phyloP scores from a whole-genome alignment of 495 filamentous ascomycete species.

The Trichoderma parareesei region DNA sequence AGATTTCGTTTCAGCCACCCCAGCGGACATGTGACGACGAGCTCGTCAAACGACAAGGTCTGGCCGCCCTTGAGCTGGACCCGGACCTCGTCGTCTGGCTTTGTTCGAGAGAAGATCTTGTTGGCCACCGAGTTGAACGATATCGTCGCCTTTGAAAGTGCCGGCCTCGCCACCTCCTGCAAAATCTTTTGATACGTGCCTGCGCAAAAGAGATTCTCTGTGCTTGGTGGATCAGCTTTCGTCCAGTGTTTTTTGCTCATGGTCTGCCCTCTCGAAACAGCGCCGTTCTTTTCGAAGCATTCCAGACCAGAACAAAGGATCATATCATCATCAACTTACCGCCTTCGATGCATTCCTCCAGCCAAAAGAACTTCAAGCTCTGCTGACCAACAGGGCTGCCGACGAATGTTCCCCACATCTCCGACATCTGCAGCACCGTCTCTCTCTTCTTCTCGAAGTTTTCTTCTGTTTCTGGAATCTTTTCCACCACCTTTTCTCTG shows the following conservation, averaged over 20 bases:
- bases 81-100: constrained; percentile 32
- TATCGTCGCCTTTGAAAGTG: constrained; percentile 54
- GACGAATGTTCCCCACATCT: constrained; percentile 83
- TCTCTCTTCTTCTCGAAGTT: constrained; percentile 41
- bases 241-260: too few relatives aligned
- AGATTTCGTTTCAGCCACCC: constrained; percentile 82
- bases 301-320: too few relatives aligned
- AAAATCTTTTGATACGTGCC: constrained; percentile 79
- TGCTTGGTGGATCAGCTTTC: constrained; percentile 8
- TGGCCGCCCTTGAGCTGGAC: constrained; percentile 49
- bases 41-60: constrained; percentile 61
- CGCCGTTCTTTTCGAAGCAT: too few relatives aligned
- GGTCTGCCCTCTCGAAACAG: too few relatives aligned
- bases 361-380: constrained; percentile 83
- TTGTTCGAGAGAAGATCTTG: constrained; percentile 39
- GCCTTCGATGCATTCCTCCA: constrained; percentile 93
- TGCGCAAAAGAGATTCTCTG: constrained; percentile 83
- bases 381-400: constrained; percentile 70
- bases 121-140: constrained; percentile 38
- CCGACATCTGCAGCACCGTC: constrained; percentile 53
- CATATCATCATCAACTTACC: constrained; percentile 41
- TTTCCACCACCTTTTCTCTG: constrained; percentile 46
- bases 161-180: constrained; percentile 54
- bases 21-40: constrained; percentile 77
- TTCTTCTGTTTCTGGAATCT: constrained; percentile 39